Evolutionary conservation across 345 rosid genomes (phyloP).

Genomic region (Corymbia maculata): DNA sequence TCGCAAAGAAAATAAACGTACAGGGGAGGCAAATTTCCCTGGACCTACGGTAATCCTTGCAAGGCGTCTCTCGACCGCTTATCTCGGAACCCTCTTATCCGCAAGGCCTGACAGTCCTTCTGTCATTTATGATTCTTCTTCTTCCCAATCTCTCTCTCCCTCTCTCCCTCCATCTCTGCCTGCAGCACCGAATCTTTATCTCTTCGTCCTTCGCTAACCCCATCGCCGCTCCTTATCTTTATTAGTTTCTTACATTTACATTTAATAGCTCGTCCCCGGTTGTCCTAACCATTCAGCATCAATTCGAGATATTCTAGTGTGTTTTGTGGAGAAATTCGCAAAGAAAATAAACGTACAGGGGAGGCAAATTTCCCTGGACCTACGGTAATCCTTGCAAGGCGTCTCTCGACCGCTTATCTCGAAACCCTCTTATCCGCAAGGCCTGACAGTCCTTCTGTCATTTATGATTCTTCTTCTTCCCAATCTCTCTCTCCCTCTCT

Average conservation of each 20-base stretch:
- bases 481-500: background rate
- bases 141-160: background rate
- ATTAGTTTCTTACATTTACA: background rate
- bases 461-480: background rate
- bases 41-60: conserved; percentile 49
- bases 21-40: background rate
- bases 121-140: background rate
- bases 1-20: background rate
- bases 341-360: background rate
- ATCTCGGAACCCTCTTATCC: conserved; percentile 49
- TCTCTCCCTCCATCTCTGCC: background rate
- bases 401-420: conserved; percentile 40
- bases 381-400: conserved; percentile 27
- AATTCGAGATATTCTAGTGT: background rate
- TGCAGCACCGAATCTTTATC: background rate
- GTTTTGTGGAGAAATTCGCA: background rate
- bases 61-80: conserved; percentile 32
- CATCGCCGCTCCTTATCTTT: background rate
- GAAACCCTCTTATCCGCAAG: conserved; percentile 37
- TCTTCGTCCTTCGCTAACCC: background rate
- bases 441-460: background rate
- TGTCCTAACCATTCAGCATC: background rate
- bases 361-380: conserved; percentile 19
- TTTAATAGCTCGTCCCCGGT: background rate
- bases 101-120: background rate